phyloP scores from a whole-genome alignment of 768 basidiomycete species.

The Xerocomellus intermedius region DNA sequence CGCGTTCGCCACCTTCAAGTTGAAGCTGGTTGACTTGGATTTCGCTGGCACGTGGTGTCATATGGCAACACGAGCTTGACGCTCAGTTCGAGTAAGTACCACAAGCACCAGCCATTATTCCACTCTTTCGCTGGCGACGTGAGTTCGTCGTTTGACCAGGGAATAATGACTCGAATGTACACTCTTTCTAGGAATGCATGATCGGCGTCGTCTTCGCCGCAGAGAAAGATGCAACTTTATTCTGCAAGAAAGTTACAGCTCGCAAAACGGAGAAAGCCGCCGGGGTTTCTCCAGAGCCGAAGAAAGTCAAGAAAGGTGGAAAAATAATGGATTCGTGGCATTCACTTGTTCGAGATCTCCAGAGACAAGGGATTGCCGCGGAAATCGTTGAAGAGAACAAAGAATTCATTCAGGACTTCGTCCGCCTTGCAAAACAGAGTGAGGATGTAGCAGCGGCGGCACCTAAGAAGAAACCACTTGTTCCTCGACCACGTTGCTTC shows the following conservation, averaged over 20 bases:
- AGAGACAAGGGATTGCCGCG: constrained; percentile 60
- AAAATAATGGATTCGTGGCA: constrained; percentile 88
- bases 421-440: constrained; percentile 46
- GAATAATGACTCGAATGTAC: background rate
- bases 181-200: constrained; percentile 67
- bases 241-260: constrained; percentile 79
- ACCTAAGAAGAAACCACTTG: constrained; percentile 35
- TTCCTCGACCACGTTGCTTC: constrained; percentile 32
- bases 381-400: constrained; percentile 74
- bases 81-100: constrained; percentile 75
- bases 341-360: constrained; percentile 63
- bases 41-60: constrained; percentile 82
- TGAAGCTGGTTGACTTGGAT: constrained; percentile 88
- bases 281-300: constrained; percentile 52
- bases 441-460: constrained; percentile 36
- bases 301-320: constrained; percentile 59
- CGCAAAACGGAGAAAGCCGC: constrained; percentile 60
- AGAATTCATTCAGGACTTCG: constrained; percentile 86
- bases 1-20: constrained; percentile 52
- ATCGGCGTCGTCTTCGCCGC: constrained; percentile 89
- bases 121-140: constrained; percentile 93
- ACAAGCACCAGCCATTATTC: constrained; percentile 85
- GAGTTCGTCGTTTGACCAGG: constrained; percentile 35
- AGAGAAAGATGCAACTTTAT: constrained; percentile 77
- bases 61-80: constrained; percentile 94